Evolutionary conservation across 768 basidiomycete genomes (phyloP), one percentile per base, ranked within the genome.

Genomic region (Collybiopsis luxurians): DNA sequence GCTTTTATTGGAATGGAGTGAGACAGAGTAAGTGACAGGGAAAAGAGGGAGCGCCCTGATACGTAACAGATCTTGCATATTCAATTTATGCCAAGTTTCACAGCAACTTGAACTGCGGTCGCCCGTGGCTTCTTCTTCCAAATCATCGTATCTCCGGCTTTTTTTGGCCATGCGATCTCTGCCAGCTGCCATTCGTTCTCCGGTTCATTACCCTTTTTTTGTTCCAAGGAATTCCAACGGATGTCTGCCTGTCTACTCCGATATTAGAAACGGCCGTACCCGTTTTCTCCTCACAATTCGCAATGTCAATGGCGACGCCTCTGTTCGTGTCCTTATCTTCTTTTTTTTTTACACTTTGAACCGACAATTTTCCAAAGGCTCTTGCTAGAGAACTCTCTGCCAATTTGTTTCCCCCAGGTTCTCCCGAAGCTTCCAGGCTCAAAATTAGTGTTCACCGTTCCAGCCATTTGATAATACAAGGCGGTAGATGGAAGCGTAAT

Each of bases 231-330:
- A 89, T 69, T 68, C 80, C 46, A 77, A 77, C 49, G 86, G 87
- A 30, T 79, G 80, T 47, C 76, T 92, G 28, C 89, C 90, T 43
- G 87, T 92, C 24, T 90, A 90, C 68, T 81, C 86, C 27, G 87
- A 91, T 67, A 66, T 89, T 44, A 83, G 86, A 60, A 89, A 87
- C 67, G 82, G 71, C 28, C 81, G 86, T 57, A 80, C 84, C 3
- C 80, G 83, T 55, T 73, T 82, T 59, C 72, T 81, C 34, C 69
- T 87, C 43, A 75, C 80, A 44, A 76, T 92, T 56, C 80, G 85
- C 52, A 87, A 90, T 69, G 74, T 92, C 9, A 78, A 90, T 57
- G 90, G 90, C 19, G 77, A 82, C 74, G 50, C 53, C 58, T n/a
- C 56, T 53, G 26, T 49, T 27, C 3, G 3, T 30, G 24, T 56